phyloP scores from a whole-genome alignment of 2,329 filamentous ascomycete species.

The Alternaria gansuensis region DNA sequence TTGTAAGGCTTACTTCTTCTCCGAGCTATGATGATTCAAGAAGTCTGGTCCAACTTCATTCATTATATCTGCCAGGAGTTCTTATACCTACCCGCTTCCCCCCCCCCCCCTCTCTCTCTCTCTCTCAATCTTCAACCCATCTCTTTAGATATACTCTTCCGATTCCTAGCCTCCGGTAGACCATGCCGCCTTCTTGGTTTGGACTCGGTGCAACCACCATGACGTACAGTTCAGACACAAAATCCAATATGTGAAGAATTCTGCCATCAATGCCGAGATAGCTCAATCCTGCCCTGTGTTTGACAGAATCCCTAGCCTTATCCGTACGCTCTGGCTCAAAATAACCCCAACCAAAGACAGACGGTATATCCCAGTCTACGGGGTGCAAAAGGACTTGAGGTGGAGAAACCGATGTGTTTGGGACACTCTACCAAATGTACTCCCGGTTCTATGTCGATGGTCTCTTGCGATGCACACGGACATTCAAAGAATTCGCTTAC shows the following conservation, averaged over 20 bases:
- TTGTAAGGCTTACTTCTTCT: too few species aligned
- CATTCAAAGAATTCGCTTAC: constrained; percentile 1
- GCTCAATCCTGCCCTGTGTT: not conserved
- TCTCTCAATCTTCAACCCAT: constrained; percentile 10
- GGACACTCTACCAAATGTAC: constrained; percentile 4
- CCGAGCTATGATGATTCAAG: too few species aligned
- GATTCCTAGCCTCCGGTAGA: constrained; percentile 14
- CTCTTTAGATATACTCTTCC: constrained; percentile 17
- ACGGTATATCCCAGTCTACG: not conserved
- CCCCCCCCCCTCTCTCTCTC: too few species aligned
- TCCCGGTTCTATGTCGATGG: not conserved
- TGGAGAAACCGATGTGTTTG: not conserved
- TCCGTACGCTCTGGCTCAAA: not conserved
- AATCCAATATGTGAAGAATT: not conserved
- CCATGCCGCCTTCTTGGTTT: not conserved
- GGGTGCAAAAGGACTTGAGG: not conserved
- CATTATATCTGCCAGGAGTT: not conserved
- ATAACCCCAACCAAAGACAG: not conserved
- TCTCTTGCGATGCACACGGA: not conserved
- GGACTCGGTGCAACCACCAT: constrained; percentile 7
- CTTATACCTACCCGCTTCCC: too few species aligned
- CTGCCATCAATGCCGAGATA: constrained; percentile 4
- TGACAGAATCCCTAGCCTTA: not conserved
- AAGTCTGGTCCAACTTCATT: too few species aligned
- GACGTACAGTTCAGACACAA: not conserved